Evolutionary conservation across 768 basidiomycete genomes (phyloP), one percentile per base, ranked within the genome.

Genomic region (Amanita subjunquillea): DNA sequence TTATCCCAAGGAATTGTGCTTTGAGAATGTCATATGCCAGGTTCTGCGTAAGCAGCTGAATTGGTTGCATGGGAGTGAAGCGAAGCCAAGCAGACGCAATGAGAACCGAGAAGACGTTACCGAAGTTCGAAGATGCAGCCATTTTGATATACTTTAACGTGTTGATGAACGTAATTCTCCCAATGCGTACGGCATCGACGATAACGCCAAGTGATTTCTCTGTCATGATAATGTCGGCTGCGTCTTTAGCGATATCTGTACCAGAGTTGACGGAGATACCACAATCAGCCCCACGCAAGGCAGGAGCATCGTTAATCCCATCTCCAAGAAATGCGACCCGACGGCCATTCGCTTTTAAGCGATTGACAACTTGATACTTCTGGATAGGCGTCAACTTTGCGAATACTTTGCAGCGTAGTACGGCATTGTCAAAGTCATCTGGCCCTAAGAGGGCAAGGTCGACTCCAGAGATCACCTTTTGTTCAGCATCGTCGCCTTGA

Each of bases 1-100:
- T 70, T 68, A 53, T 68, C 67, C 69, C 67, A 68, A 37, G 68
- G 67, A 49, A 68, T 68, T 1, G 67, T 68, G 20, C 57, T 67
- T 10, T 68, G 67, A 17, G 68, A 68, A 68, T 69, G 52, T 68
- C 68, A n/a, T 68, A 68, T 1, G 69, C 57, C 30, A 68, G 44
- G 48, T 69, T 68, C 51, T 68, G 67, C 27, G 59, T 54, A 34
- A 68, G 57, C n/a, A 68, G 32, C 38, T 68, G 67, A 37, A 68
- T 32, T 7, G 69, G 65, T 25, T 65, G 52, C 69, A 68, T 69
- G 3, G 68, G 67, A 41, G 68, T 61, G 51, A 69, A 69, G 29
- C 68, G 68, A 20, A 68, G 29, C 68, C 68, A 68, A 45, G 66
- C 67, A 37, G 67, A 70, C 44, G 67, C 68, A 37, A 69, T 62